phyloP scores from a whole-genome alignment of 176 grass and related monocot species.

The Carex pumila region DNA sequence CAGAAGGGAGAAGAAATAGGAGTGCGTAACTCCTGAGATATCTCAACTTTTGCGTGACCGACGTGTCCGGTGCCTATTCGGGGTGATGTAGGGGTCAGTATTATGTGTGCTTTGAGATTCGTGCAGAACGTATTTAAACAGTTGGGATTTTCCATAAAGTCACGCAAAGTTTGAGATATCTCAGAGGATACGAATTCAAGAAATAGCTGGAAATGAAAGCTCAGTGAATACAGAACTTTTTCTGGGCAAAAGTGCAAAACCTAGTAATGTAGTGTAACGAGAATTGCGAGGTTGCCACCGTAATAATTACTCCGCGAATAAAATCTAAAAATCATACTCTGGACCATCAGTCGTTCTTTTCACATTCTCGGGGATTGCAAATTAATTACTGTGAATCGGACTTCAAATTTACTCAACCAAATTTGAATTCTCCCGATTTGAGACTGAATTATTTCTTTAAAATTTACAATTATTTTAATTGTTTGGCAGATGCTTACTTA shows the following conservation, averaged over 20 bases:
- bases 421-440: neutral
- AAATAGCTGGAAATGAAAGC: neutral
- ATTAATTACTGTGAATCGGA: constrained; percentile 9
- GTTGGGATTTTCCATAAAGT: too few relatives aligned
- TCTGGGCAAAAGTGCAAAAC: neutral
- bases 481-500: neutral
- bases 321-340: constrained; percentile 9
- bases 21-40: too few relatives aligned
- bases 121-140: too few relatives aligned
- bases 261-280: neutral
- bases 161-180: too few relatives aligned
- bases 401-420: constrained; percentile 21
- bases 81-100: too few relatives aligned
- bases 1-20: too few relatives aligned
- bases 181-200: too few relatives aligned
- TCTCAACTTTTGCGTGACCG: too few relatives aligned
- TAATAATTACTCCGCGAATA: constrained; percentile 2
- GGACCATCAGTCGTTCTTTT: constrained; percentile 3
- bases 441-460: neutral
- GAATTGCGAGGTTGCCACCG: constrained; percentile 15
- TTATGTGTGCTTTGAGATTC: too few relatives aligned
- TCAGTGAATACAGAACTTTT: neutral
- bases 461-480: neutral
- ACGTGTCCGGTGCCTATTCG: too few relatives aligned
- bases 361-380: constrained; percentile 8